Conservation (phyloP, 2,329 filamentous ascomycete species). For the Aspergillus candidus region DNA sequence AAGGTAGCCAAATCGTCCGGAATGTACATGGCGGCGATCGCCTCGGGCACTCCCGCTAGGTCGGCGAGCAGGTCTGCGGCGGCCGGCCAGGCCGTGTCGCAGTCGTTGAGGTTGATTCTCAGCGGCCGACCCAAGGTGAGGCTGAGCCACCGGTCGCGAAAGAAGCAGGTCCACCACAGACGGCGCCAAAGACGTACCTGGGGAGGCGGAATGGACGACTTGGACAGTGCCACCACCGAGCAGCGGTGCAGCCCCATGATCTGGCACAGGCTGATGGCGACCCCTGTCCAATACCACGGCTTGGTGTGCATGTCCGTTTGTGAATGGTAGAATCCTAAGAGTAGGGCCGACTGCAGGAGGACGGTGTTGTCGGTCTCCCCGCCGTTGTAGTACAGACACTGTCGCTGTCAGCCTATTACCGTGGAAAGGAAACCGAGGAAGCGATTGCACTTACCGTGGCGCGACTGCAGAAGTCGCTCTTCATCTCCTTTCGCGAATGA, state of each 20-base stretch:
- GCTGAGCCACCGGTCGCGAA: constrained; percentile 38
- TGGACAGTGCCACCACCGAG: constrained; percentile 12
- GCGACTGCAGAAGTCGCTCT: constrained; percentile 32
- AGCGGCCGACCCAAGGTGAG: constrained; percentile 37
- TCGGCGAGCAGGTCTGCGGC: constrained; percentile 24
- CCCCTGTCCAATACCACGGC: constrained; percentile 45
- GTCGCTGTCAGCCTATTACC: neutral
- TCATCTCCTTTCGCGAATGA: constrained; percentile 30
- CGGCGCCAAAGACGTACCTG: constrained; percentile 31
- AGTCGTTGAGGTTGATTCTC: constrained; percentile 35
- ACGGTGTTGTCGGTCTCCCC: constrained; percentile 36
- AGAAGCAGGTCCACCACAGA: constrained; percentile 39
- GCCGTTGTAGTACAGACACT: constrained; percentile 26
- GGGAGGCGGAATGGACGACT: constrained; percentile 15
- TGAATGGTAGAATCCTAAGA: constrained; percentile 41
- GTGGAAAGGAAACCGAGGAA: neutral
- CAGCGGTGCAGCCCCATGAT: constrained; percentile 39
- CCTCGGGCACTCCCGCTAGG: constrained; percentile 6
- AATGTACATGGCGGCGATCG: constrained; percentile 11
- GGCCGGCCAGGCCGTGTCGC: constrained; percentile 28
- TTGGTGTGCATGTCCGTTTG: constrained; percentile 38
- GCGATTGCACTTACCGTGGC: constrained; percentile 28
- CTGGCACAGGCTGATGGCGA: constrained; percentile 40
- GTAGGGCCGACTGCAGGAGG: constrained; percentile 40
- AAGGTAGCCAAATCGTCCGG: constrained; percentile 17